phyloP scores from a whole-genome alignment of 73 alveolate genomes.

The Paramecium sonneborni region DNA sequence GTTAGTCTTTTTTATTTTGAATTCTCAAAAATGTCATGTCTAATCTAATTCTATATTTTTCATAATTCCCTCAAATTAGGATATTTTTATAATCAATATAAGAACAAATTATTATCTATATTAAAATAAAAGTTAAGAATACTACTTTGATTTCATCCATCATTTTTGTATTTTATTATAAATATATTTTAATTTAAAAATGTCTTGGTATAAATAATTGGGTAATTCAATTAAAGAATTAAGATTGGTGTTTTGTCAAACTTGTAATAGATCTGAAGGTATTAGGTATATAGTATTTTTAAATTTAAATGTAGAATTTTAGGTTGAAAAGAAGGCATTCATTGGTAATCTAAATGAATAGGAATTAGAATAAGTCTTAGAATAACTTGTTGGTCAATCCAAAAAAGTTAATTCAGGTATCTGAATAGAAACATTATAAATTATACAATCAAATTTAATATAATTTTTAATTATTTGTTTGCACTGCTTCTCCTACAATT shows the following conservation, averaged over 20 bases:
- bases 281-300: neutral
- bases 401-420: neutral
- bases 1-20: too few relatives aligned
- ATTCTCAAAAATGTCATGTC: too few relatives aligned
- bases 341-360: neutral
- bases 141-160: neutral
- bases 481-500: neutral
- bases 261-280: neutral
- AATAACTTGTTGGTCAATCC: neutral
- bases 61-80: neutral
- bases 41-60: too few relatives aligned
- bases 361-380: neutral
- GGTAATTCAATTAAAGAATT: neutral
- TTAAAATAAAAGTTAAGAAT: neutral
- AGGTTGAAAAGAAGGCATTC: slow-evolving; percentile 9
- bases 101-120: neutral
- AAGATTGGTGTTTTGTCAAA: neutral
- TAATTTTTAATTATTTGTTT: neutral
- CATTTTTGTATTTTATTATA: neutral
- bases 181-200: neutral
- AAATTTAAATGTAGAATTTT: neutral
- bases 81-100: neutral
- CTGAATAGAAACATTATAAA: neutral
- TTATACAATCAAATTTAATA: neutral
- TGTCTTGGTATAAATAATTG: neutral